A percentile compares a stretch with the other conserved stretches of the same genome.
Conservation (phyloP, 2,329 filamentous ascomycete species). For the Clarireedia paspali region DNA sequence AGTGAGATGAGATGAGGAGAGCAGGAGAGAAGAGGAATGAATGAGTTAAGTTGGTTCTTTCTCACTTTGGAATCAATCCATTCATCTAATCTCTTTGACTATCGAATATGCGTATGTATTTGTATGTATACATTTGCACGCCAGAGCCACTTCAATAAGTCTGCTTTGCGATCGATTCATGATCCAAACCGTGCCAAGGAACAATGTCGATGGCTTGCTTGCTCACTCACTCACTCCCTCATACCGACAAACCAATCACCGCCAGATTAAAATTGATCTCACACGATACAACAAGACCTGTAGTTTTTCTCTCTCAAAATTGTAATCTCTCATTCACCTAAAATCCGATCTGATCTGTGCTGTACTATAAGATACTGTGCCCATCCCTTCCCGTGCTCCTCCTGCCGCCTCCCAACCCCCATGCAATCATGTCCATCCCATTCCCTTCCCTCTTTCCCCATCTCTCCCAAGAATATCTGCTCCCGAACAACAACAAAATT, state of each 20-base stretch:
- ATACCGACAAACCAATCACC: too few relatives aligned
- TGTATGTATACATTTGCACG: too few relatives aligned
- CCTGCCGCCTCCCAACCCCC: background rate
- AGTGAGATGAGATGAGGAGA: background rate
- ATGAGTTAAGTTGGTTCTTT: background rate
- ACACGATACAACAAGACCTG: background rate
- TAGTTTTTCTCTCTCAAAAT: slow-evolving; percentile 5
- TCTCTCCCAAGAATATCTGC: background rate
- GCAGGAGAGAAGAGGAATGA: too few relatives aligned
- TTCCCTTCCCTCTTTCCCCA: background rate
- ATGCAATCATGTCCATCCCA: background rate
- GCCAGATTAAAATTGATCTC: background rate
- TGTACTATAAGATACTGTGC: background rate
- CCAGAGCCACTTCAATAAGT: too few relatives aligned
- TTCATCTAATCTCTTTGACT: too few relatives aligned
- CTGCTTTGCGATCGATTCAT: too few relatives aligned
- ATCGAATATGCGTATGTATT: too few relatives aligned
- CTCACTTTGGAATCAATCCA: too few relatives aligned
- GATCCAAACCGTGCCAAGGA: too few relatives aligned
- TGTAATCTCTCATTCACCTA: background rate
- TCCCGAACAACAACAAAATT: background rate
- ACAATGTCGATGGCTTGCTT: too few relatives aligned
- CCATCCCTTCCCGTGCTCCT: background rate
- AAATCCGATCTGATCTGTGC: background rate
- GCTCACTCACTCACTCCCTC: too few relatives aligned